Conservation (phyloP, 2,329 filamentous ascomycete genomes). For the Parafenestella ontariensis region DNA sequence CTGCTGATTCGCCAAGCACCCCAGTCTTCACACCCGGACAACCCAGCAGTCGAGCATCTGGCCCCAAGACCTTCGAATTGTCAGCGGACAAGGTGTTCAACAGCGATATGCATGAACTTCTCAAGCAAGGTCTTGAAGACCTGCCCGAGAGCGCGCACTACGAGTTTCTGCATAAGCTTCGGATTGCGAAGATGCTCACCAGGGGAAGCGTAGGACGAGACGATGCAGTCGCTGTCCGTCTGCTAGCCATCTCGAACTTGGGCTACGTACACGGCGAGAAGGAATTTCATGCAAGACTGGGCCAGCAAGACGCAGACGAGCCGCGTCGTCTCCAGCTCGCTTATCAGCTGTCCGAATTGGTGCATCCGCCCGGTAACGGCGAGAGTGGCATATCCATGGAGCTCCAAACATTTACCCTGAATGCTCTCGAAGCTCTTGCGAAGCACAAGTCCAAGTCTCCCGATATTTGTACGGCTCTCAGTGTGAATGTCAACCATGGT, state of each 20-base stretch:
- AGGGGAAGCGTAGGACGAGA: constrained; percentile 71
- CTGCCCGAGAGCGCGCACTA: constrained; percentile 78
- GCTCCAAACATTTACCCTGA: constrained; percentile 82
- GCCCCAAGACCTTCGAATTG: constrained; percentile 64
- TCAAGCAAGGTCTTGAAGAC: constrained; percentile 57
- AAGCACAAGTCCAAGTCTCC: constrained; percentile 76
- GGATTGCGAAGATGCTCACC: constrained; percentile 81
- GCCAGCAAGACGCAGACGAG: constrained; percentile 88
- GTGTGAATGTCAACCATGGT: constrained; percentile 94
- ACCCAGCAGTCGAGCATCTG: constrained; percentile 30
- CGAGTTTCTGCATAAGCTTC: constrained; percentile 82
- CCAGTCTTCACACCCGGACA: constrained; percentile 48
- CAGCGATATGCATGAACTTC: constrained; percentile 51
- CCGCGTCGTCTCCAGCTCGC: constrained; percentile 87
- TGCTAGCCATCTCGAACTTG: constrained; percentile 88
- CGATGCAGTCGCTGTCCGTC: constrained; percentile 77
- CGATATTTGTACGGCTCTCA: constrained; percentile 89
- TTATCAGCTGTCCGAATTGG: constrained; percentile 89
- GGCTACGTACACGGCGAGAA: constrained; percentile 86
- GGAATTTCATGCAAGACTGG: constrained; percentile 83
- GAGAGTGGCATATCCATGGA: constrained; percentile 72
- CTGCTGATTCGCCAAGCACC: constrained; percentile 60
- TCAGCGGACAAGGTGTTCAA: constrained; percentile 57
- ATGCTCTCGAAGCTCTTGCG: constrained; percentile 83
- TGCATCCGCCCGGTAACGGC: constrained; percentile 79